Conservation (phyloP, 2,329 filamentous ascomycete genomes). For the Cercospora canescens region DNA sequence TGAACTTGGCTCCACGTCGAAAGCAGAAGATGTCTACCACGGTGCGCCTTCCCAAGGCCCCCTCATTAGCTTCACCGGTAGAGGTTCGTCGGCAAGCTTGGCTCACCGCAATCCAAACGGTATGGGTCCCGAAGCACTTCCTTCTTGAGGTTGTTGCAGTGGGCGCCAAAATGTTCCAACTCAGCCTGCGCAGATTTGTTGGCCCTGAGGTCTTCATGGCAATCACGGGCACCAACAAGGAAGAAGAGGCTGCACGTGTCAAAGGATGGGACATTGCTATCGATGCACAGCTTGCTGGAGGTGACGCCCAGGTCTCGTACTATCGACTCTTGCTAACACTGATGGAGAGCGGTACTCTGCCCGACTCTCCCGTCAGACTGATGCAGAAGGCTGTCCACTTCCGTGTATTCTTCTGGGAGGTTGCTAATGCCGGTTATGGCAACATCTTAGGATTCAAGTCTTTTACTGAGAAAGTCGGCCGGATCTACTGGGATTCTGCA, state of each 20-base stretch:
- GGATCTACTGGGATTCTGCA: conserved; percentile 79
- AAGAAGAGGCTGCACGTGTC: conserved; percentile 81
- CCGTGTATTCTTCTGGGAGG: conserved; percentile 82
- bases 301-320: conserved; percentile 85
- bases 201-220: conserved; percentile 75
- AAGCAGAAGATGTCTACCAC: conserved; percentile 46
- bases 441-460: conserved; percentile 65
- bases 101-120: conserved; percentile 89
- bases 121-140: conserved; percentile 88
- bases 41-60: conserved; percentile 52
- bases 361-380: conserved; percentile 75
- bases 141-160: conserved; percentile 82
- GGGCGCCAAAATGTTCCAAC: conserved; percentile 76
- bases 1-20: conserved; percentile 58
- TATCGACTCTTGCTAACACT: conserved; percentile 82
- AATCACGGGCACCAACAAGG: conserved; percentile 76
- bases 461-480: conserved; percentile 71
- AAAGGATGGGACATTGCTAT: conserved; percentile 93
- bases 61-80: conserved; percentile 77
- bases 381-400: conserved; percentile 94
- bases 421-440: conserved; percentile 65
- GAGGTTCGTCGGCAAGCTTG: conserved; percentile 85
- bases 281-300: conserved; percentile 88
- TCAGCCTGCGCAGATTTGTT: conserved; percentile 75
- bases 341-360: conserved; percentile 83